A percentile compares a stretch with the other conserved stretches of the same genome.
phyloP scores from a whole-genome alignment of 345 rosid genomes.

The Arabis alpina region DNA sequence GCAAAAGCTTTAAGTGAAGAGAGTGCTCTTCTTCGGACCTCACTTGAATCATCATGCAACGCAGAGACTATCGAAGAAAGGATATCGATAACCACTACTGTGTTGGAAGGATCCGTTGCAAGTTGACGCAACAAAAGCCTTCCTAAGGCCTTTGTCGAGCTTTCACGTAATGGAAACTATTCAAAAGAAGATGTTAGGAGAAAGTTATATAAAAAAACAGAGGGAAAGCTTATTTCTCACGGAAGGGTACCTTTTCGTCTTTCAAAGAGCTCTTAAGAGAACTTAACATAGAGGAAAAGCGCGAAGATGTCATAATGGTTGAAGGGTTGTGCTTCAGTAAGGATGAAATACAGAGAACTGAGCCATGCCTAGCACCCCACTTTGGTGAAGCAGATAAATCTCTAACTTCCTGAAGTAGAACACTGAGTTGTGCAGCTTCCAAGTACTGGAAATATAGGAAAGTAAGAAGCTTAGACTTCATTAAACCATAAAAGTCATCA shows the following conservation, averaged over 20 bases:
- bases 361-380: slow-evolving; percentile 92
- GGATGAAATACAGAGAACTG: slow-evolving; percentile 70
- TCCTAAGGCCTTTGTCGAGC: slow-evolving; percentile 87
- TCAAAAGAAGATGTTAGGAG: slow-evolving; percentile 43
- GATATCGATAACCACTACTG: slow-evolving; percentile 50
- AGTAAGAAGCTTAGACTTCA: slow-evolving; percentile 16
- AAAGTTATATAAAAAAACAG: background rate
- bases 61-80: slow-evolving; percentile 65
- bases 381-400: slow-evolving; percentile 56
- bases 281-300: slow-evolving; percentile 54
- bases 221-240: background rate
- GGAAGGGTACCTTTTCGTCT: slow-evolving; percentile 80
- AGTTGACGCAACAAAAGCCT: slow-evolving; percentile 72
- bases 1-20: slow-evolving; percentile 80
- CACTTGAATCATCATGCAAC: slow-evolving; percentile 91
- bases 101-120: slow-evolving; percentile 57
- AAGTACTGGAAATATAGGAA: slow-evolving; percentile 60
- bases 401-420: slow-evolving; percentile 58
- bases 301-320: slow-evolving; percentile 48
- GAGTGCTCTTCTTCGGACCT: slow-evolving; percentile 85
- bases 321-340: slow-evolving; percentile 77
- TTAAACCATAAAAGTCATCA: background rate
- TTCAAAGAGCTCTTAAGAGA: slow-evolving; percentile 63
- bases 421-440: slow-evolving; percentile 68
- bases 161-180: slow-evolving; percentile 91